phyloP scores from a whole-genome alignment of 768 basidiomycete genomes.

The Mycena leptocephala region DNA sequence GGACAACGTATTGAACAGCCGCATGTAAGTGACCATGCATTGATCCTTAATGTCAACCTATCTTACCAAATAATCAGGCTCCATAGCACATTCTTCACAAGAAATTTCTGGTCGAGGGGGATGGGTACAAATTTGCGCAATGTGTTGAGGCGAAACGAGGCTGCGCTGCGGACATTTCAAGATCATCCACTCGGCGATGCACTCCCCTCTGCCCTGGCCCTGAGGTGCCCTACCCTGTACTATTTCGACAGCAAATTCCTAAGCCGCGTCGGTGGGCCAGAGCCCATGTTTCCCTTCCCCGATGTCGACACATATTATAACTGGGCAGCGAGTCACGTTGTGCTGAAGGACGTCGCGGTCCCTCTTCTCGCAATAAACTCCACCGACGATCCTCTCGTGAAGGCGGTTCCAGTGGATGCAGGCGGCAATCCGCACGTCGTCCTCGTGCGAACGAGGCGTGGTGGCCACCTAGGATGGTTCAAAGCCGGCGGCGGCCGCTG shows the following conservation, averaged over 20 bases:
- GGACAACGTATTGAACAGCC: constrained; percentile 16
- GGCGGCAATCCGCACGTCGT: constrained; percentile 6
- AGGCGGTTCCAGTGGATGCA: neutral
- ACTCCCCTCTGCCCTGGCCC: neutral
- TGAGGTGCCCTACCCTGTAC: neutral
- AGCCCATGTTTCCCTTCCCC: constrained; percentile 5
- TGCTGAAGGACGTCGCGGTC: neutral
- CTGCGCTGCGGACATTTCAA: neutral
- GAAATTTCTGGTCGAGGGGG: constrained; percentile 11
- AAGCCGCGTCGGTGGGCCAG: constrained; percentile 9
- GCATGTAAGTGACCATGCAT: neutral
- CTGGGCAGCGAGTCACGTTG: constrained; percentile 10
- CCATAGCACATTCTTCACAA: neutral
- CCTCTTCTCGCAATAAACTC: constrained; percentile 15
- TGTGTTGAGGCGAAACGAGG: neutral
- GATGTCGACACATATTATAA: neutral
- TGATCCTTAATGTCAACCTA: neutral
- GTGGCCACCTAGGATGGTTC: constrained; percentile 12
- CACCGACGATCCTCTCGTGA: constrained; percentile 11
- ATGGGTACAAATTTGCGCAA: constrained; percentile 4
- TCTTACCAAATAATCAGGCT: neutral
- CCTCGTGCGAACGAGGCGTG: neutral
- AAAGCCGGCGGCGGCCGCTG: constrained; percentile 13
- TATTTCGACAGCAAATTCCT: constrained; percentile 4
- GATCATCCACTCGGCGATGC: neutral